A percentile compares a stretch with the other conserved stretches of the same genome.
Conservation (phyloP, 495 filamentous ascomycete genomes). For the Ascodesmis nigricans region DNA sequence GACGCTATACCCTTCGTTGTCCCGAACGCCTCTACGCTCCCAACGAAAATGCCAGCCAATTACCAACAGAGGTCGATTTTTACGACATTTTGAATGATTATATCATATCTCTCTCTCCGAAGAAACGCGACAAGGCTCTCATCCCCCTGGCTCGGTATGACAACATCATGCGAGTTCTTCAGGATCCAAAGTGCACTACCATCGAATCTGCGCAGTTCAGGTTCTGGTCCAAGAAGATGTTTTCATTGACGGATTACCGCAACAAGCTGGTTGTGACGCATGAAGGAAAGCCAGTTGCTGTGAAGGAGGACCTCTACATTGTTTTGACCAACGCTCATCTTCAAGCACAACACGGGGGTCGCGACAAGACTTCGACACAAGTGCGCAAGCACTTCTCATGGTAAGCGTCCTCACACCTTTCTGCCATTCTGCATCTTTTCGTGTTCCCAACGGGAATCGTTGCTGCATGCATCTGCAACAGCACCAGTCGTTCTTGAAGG, state of each 20-base stretch:
- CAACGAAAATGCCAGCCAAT: too few relatives aligned
- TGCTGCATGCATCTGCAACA: too few relatives aligned
- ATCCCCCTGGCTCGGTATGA: constrained; percentile 33
- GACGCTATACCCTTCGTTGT: too few relatives aligned
- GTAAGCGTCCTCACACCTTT: constrained; percentile 21
- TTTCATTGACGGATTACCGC: constrained; percentile 28
- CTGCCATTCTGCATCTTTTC: not conserved
- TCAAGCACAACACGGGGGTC: constrained; percentile 36
- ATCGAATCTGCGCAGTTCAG: constrained; percentile 38
- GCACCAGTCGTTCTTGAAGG: too few relatives aligned
- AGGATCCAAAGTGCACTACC: constrained; percentile 35
- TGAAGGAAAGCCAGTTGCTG: constrained; percentile 38
- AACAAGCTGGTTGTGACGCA: constrained; percentile 32
- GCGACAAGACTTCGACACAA: constrained; percentile 37
- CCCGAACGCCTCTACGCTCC: too few relatives aligned
- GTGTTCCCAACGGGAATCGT: not conserved
- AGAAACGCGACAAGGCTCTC: constrained; percentile 38
- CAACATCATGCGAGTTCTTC: constrained; percentile 32
- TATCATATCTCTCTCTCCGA: constrained; percentile 27
- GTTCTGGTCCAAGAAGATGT: constrained; percentile 43
- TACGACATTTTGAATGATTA: constrained; percentile 34
- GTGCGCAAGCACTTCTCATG: constrained; percentile 36
- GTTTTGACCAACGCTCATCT: constrained; percentile 35
- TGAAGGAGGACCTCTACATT: constrained; percentile 35
- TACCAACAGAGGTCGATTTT: constrained; percentile 32